Conservation (phyloP, 139 green algal species). For the Micractinium conductrix region DNA sequence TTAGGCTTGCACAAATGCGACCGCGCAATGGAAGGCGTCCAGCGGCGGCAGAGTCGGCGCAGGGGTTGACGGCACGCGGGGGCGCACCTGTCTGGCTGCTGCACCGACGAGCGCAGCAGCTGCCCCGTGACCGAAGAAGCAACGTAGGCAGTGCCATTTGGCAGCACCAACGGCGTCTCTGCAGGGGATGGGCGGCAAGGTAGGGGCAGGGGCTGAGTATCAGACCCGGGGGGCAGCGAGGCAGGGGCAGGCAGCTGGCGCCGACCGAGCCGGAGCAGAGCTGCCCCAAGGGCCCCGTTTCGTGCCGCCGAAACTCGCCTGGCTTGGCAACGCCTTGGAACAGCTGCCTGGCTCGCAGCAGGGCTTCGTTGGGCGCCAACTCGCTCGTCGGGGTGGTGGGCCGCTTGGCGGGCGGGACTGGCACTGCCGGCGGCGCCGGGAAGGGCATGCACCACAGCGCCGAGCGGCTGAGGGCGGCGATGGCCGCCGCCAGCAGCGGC, state of each 20-base stretch:
- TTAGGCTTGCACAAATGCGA: no score
- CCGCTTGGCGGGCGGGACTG: not conserved
- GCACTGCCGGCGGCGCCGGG: not conserved
- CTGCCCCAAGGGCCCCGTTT: no score
- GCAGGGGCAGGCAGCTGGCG: not conserved
- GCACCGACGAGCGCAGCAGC: conserved; percentile 4
- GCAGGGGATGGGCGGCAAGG: not conserved
- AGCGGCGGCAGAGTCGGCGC: no score
- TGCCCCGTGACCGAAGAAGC: conserved; percentile 21
- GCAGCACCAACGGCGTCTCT: conserved; percentile 35
- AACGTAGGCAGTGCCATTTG: conserved; percentile 13
- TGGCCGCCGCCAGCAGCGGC: not conserved
- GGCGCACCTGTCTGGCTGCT: not conserved
- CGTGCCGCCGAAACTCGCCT: no score
- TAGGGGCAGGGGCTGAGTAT: not conserved
- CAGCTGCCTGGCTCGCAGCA: not conserved
- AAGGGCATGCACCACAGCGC: not conserved
- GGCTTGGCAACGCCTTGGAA: not conserved
- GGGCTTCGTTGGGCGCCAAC: not conserved
- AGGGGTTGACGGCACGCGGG: no score
- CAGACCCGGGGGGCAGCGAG: not conserved
- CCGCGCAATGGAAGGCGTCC: no score
- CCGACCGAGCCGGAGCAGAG: not conserved
- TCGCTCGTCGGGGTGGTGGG: not conserved
- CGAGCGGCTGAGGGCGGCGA: not conserved